Conservation (phyloP, 2,329 filamentous ascomycete species). For the Colletotrichum sp. region DNA sequence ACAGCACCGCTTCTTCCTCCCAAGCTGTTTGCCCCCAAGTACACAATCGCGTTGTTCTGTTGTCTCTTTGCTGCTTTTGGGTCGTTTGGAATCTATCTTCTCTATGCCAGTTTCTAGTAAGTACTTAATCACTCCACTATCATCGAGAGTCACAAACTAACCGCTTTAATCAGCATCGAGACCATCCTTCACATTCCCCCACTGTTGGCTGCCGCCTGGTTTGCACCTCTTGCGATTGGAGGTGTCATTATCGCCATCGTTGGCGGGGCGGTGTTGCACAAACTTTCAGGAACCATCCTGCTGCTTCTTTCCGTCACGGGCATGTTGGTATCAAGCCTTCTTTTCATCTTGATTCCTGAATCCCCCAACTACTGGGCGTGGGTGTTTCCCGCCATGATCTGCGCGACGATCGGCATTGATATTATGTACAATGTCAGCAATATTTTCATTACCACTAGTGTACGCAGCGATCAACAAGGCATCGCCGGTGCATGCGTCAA, state of each 20-base stretch:
- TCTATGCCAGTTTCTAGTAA: not conserved
- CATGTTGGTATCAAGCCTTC: not conserved
- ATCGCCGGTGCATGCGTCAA: slow-evolving; percentile 75
- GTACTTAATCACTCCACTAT: not conserved
- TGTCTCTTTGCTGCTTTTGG: not conserved
- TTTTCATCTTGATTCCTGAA: slow-evolving; percentile 41
- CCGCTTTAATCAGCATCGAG: slow-evolving; percentile 68
- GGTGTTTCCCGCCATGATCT: slow-evolving; percentile 73
- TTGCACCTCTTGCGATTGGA: slow-evolving; percentile 65
- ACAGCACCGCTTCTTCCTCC: not conserved
- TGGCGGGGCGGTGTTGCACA: slow-evolving; percentile 32
- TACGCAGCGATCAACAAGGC: slow-evolving; percentile 71
- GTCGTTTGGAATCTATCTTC: not conserved
- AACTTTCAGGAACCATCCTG: not conserved
- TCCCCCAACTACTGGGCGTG: slow-evolving; percentile 71
- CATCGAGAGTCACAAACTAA: not conserved
- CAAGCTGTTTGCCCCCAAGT: not conserved
- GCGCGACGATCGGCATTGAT: slow-evolving; percentile 75
- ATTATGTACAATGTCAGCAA: slow-evolving; percentile 77
- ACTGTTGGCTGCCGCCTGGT: slow-evolving; percentile 60
- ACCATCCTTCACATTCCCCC: slow-evolving; percentile 65
- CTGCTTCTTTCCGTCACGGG: not conserved
- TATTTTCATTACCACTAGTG: slow-evolving; percentile 76
- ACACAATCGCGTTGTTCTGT: not conserved
- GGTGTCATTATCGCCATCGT: not conserved